Evolutionary conservation across 2,329 filamentous ascomycete species (phyloP).

Genomic region (Madurella mycetomatis): DNA sequence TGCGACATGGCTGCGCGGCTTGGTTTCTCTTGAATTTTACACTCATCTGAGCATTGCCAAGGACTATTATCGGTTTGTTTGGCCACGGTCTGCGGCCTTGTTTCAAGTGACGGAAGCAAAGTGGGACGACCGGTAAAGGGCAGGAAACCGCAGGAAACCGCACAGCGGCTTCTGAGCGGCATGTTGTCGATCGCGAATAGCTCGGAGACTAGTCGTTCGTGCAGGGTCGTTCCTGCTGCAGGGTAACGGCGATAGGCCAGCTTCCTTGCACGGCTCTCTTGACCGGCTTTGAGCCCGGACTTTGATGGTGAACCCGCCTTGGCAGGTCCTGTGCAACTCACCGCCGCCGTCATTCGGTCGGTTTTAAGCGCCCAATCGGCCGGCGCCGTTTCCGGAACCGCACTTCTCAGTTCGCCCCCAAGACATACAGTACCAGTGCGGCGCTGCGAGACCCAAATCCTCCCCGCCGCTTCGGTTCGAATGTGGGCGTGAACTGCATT

Average conservation of each 20-base stretch:
- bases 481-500: too few species aligned
- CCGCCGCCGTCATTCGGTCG: too few species aligned
- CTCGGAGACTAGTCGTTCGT: not conserved
- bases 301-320: too few species aligned
- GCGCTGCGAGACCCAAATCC: too few species aligned
- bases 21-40: not conserved
- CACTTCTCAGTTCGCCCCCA: too few species aligned
- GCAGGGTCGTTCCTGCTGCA: not conserved
- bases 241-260: not conserved
- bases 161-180: not conserved
- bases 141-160: not conserved
- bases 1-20: not conserved
- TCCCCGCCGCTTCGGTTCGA: too few species aligned
- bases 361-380: too few species aligned
- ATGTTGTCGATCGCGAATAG: not conserved
- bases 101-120: not conserved
- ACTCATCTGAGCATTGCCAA: not conserved
- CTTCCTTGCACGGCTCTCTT: not conserved
- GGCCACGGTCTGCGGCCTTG: conserved; percentile 2
- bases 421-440: too few species aligned
- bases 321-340: too few species aligned
- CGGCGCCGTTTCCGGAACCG: too few species aligned
- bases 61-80: not conserved
- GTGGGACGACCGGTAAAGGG: not conserved
- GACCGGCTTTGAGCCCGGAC: too few species aligned